These are phyloP conservation scores for Cylindrotheca closterium DNA, from an alignment of 108 stramenopile species.

Conservation along the genomic window DNA sequence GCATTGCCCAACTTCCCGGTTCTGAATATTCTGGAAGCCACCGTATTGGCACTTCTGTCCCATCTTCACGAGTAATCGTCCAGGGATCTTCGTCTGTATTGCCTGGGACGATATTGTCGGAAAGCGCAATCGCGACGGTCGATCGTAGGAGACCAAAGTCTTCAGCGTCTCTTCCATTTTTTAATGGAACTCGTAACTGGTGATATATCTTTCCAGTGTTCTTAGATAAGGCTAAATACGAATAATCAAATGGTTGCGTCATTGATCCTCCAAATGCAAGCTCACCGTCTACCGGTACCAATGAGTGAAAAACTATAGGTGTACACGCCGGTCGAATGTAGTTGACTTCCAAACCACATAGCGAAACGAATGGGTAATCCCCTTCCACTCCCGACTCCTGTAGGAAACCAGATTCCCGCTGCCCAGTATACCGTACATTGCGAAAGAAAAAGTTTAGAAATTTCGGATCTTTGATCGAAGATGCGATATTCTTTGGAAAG, in stretches of 20 bases:
- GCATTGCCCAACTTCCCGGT: slow-evolving; percentile 48
- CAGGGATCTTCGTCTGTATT: slow-evolving; percentile 2
- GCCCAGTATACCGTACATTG: slow-evolving; percentile 8
- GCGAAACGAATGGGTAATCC: slow-evolving; percentile 51
- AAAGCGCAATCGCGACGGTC: slow-evolving; percentile 37
- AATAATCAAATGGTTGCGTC: slow-evolving; percentile 27
- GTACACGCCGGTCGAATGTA: slow-evolving; percentile 53
- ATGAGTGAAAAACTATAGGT: slow-evolving; percentile 49
- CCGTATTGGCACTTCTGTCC: neutral
- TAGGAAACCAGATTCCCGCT: slow-evolving; percentile 15
- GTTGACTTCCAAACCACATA: slow-evolving; percentile 47
- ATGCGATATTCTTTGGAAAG: slow-evolving; percentile 56
- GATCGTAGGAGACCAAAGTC: slow-evolving; percentile 45
- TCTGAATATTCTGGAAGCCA: slow-evolving; percentile 33
- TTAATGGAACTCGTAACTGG: slow-evolving; percentile 1
- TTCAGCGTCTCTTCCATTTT: neutral
- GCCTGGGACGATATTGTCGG: slow-evolving; percentile 24
- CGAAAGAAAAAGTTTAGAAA: slow-evolving; percentile 55
- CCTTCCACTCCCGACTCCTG: neutral
- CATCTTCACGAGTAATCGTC: neutral
- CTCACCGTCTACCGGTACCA: slow-evolving; percentile 1
- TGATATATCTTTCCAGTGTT: slow-evolving; percentile 41
- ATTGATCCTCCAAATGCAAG: slow-evolving; percentile 34
- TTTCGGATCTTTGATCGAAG: slow-evolving; percentile 43
- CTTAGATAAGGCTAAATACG: slow-evolving; percentile 28